phyloP scores from a whole-genome alignment of 305 asterid species.

The Fraxinus albicans region DNA sequence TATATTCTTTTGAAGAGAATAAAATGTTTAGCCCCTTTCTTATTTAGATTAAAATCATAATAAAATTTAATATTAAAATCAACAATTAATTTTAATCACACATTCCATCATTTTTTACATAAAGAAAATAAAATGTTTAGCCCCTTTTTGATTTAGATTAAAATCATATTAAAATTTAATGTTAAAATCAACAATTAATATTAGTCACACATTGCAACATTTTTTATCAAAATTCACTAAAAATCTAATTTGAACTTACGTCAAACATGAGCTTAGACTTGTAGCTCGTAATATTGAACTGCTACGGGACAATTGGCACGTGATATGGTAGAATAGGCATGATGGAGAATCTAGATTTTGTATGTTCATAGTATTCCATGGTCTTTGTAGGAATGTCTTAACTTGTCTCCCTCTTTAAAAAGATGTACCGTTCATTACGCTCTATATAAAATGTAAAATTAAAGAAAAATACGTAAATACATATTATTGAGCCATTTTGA shows the following conservation, averaged over 20 bases:
- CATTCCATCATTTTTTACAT: no score
- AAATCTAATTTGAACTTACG: neutral
- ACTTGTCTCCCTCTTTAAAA: neutral
- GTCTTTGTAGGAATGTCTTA: neutral
- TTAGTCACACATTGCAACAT: no score
- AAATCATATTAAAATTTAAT: neutral
- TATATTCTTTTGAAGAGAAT: neutral
- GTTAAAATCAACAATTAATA: neutral
- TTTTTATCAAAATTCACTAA: neutral
- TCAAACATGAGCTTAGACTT: neutral
- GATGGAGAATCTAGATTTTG: no score
- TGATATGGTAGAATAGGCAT: no score
- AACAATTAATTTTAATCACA: no score
- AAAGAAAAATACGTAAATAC: neutral
- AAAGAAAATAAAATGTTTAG: no score
- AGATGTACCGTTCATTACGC: no score
- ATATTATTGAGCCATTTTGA: neutral
- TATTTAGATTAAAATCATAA: neutral
- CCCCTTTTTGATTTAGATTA: no score
- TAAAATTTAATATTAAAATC: no score
- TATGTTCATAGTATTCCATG: neutral
- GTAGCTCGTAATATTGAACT: no score
- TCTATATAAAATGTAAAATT: neutral
- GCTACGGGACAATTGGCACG: neutral
- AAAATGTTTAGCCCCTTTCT: neutral